Base-by-base conservation (phyloP, 163 green algal species). In the Chlamydomonas reinhardtii region DNA sequence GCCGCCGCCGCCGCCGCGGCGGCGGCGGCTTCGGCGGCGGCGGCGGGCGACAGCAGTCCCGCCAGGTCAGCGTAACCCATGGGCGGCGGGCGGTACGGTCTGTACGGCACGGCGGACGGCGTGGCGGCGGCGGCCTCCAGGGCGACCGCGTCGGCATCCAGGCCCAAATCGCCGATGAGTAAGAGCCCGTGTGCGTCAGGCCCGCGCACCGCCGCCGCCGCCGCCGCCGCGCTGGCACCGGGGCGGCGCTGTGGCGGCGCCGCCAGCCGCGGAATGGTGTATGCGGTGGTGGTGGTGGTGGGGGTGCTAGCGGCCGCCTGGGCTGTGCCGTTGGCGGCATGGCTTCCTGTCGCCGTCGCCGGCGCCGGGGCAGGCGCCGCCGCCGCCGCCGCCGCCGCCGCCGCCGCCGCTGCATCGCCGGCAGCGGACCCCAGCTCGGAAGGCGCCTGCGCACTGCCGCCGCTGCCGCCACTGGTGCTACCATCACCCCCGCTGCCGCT, bases 141-240 rank as follows among this genome's bases (percentile, higher is more conserved):
- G 27, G 52, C 69, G 9, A 37, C 68, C 24, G 43, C 54, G 6
- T 31, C 72, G 11, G 27, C 17, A 19, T 79, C n/a, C 71, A 86
- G 35, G 14, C 80, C 80, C 24, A 86, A 34, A 29, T 86, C 80
- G 24, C 80, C 80, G 17, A 86, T 39, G 3, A 86, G 29, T 0
- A 86, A 5, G 20, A 86, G 29, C 0, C 80, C 80, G 19, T 79
- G 29, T 27, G 70, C 69, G 35, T 86, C 79, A 15, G 37, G 76
- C 11, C 48, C 48, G 48, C 12, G 48, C 4, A 73, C 31, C 31
- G 29, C 29, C 64, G 29, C 29, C 43, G 66, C 19, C 48, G 69
- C 65, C 43, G 65, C 43, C 24, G 29, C 12, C 29, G 62, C 62
- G 73, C 43, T 6, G n/a, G 31, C 31, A 65, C 16, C 65, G 68